Evolutionary conservation across 441 rosid genomes (phyloP).

Genomic region (Daphne laureola): DNA sequence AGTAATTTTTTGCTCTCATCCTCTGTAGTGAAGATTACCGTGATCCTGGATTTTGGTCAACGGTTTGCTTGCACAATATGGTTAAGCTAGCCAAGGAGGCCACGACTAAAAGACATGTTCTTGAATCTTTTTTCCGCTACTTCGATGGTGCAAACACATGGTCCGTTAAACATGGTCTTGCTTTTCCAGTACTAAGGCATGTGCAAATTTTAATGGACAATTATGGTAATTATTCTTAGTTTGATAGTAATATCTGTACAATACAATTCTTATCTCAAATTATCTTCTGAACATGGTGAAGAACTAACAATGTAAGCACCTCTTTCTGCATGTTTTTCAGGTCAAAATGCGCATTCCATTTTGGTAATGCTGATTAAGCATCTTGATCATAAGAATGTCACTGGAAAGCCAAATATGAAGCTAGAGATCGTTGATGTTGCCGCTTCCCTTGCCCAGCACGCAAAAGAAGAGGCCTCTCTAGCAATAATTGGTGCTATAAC

Average conservation of each 20-base stretch:
- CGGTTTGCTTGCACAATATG: conserved; percentile 86
- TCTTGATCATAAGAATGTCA: conserved; percentile 85
- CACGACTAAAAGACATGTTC: conserved; percentile 72
- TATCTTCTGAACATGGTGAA: conserved; percentile 1
- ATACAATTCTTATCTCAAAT: too few relatives aligned
- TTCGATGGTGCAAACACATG: conserved; percentile 62
- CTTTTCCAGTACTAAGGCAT: conserved; percentile 70
- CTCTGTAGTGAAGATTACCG: conserved; percentile 59
- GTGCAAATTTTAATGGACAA: conserved; percentile 75
- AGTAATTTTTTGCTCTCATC: conserved; percentile 12
- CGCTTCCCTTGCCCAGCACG: conserved; percentile 53
- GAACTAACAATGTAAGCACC: conserved; percentile 11
- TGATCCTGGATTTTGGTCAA: conserved; percentile 86
- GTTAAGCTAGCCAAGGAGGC: conserved; percentile 89
- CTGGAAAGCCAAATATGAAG: conserved; percentile 70
- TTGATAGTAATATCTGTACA: too few relatives aligned
- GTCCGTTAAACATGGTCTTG: conserved; percentile 73
- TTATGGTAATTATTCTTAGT: conserved; percentile 34
- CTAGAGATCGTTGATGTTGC: conserved; percentile 73
- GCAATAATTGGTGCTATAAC: conserved; percentile 72
- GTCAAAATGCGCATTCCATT: conserved; percentile 73
- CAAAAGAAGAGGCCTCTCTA: conserved; percentile 62
- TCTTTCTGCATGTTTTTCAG: conserved; percentile 28
- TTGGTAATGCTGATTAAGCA: conserved; percentile 81
- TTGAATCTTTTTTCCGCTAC: conserved; percentile 82